phyloP scores from a whole-genome alignment of 305 asterid species.

The Fraxinus angustifolia region DNA sequence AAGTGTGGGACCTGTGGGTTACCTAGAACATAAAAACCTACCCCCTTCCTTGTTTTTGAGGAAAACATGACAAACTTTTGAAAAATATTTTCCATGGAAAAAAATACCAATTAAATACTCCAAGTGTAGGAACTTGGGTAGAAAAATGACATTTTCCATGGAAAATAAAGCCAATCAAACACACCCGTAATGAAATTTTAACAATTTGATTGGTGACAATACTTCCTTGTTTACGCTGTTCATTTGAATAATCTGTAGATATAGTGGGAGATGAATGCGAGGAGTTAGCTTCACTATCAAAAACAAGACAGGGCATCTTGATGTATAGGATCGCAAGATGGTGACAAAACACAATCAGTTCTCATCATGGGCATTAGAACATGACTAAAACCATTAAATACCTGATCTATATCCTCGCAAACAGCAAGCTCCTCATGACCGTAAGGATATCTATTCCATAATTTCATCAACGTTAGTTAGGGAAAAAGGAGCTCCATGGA shows the following conservation, averaged over 20 bases:
- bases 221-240: not conserved
- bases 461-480: slow-evolving; percentile 25
- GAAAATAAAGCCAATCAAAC: no score
- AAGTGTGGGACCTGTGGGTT: no score
- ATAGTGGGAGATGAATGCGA: not conserved
- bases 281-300: not conserved
- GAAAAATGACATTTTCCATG: no score
- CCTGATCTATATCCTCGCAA: slow-evolving; percentile 97
- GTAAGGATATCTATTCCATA: slow-evolving; percentile 67
- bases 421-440: slow-evolving; percentile 96
- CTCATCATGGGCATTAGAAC: not conserved
- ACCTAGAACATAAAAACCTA: no score
- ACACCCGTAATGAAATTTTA: not conserved
- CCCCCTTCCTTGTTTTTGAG: no score
- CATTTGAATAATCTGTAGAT: not conserved
- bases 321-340: not conserved
- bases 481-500: slow-evolving; percentile 8
- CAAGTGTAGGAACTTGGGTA: no score
- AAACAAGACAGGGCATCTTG: not conserved
- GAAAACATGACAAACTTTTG: no score
- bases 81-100: no score
- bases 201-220: not conserved
- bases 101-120: no score
- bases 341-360: slow-evolving; percentile 3
- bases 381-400: slow-evolving; percentile 25